Evolutionary conservation across 495 filamentous ascomycete species (phyloP).

Genomic region (Hypoxylon intermedium): DNA sequence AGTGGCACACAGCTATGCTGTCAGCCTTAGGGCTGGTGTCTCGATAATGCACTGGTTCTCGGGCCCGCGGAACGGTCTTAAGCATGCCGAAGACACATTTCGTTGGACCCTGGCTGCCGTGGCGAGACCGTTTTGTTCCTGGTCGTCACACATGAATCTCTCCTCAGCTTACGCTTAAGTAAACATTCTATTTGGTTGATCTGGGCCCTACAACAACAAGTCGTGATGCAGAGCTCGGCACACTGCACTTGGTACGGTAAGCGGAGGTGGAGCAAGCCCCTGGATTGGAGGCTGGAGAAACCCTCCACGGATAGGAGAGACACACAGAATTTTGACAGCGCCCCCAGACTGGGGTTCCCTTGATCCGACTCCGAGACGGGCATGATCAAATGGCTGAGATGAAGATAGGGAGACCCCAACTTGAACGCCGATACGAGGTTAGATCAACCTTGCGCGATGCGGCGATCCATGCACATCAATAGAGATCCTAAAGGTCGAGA

Average conservation of each 20-base stretch:
- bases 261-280: constrained; percentile 7
- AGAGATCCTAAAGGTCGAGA: not conserved
- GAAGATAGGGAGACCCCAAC: constrained; percentile 13
- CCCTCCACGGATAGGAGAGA: constrained; percentile 15
- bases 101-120: not conserved
- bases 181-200: constrained; percentile 22
- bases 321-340: constrained; percentile 11
- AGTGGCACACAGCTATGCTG: constrained; percentile 4
- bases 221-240: constrained; percentile 34
- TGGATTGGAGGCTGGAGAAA: constrained; percentile 1
- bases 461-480: constrained; percentile 1
- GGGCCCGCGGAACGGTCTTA: constrained; percentile 11
- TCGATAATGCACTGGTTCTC: not conserved
- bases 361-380: constrained; percentile 38
- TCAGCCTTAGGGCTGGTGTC: constrained; percentile 25
- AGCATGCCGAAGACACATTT: not conserved
- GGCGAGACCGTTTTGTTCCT: constrained; percentile 4
- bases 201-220: constrained; percentile 17
- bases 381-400: constrained; percentile 23
- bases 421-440: constrained; percentile 18
- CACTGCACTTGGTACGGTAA: constrained; percentile 14
- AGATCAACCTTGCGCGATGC: constrained; percentile 13
- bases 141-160: constrained; percentile 13
- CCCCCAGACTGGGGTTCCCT: constrained; percentile 30
- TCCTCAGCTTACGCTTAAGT: constrained; percentile 28